Percentiles rank a stretch among this genome's conserved stretches.
phyloP scores from a whole-genome alignment of 768 basidiomycete species.

The Asterophora parasitica region DNA sequence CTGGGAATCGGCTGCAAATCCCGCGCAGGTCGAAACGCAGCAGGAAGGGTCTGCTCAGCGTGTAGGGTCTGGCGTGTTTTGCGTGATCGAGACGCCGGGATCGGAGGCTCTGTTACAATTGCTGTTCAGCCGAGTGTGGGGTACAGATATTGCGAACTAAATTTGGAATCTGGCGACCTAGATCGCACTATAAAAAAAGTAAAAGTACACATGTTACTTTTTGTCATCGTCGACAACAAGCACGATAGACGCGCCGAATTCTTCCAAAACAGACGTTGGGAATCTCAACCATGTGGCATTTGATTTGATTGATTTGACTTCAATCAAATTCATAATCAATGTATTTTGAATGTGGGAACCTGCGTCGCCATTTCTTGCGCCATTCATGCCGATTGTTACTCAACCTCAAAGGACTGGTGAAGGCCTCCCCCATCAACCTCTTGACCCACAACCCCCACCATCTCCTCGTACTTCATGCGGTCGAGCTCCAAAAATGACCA shows the following conservation, averaged over 20 bases:
- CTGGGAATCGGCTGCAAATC: constrained; percentile 48
- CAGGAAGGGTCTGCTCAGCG: constrained; percentile 11
- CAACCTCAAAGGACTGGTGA: constrained; percentile 12
- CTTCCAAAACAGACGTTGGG: background rate
- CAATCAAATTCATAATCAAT: constrained; percentile 22
- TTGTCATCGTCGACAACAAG: too few relatives aligned
- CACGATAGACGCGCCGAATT: background rate
- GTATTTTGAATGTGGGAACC: constrained; percentile 19
- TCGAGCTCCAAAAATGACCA: constrained; percentile 39
- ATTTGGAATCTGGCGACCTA: too few relatives aligned
- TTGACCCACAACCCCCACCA: constrained; percentile 12
- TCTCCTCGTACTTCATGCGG: constrained; percentile 12
- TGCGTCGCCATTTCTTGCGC: constrained; percentile 28
- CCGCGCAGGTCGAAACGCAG: constrained; percentile 52
- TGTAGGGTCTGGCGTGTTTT: constrained; percentile 34
- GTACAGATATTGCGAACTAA: constrained; percentile 17
- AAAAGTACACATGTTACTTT: too few relatives aligned
- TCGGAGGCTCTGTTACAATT: constrained; percentile 41
- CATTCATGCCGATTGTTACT: constrained; percentile 28
- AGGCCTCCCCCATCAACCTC: constrained; percentile 10
- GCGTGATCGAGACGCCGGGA: constrained; percentile 64
- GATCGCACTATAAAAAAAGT: too few relatives aligned
- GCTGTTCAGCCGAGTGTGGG: constrained; percentile 57
- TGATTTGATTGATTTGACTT: constrained; percentile 17
- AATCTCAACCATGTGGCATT: constrained; percentile 14